Evolutionary conservation across 2,329 filamentous ascomycete genomes (phyloP).

Genomic region (Cyphellophora attinorum): DNA sequence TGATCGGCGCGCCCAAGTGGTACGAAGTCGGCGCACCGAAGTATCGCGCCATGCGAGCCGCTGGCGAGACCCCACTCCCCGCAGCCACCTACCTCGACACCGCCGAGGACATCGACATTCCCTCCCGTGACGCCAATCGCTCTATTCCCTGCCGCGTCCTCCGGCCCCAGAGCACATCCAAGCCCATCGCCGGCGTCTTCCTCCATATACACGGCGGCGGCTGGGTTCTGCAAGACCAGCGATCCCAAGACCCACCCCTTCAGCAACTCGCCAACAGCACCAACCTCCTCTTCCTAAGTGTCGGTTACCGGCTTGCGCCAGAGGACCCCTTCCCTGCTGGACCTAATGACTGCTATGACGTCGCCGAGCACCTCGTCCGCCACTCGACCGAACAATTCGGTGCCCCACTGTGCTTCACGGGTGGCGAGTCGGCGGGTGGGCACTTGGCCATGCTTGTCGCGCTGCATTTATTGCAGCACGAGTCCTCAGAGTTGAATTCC

Average conservation of each 20-base stretch:
- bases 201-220: slow-evolving; percentile 49
- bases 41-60: slow-evolving; percentile 45
- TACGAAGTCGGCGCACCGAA: slow-evolving; percentile 44
- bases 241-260: slow-evolving; percentile 37
- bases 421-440: slow-evolving; percentile 42
- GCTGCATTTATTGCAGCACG: slow-evolving; percentile 35
- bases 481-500: slow-evolving; percentile 16
- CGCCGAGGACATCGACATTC: slow-evolving; percentile 38
- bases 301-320: slow-evolving; percentile 52
- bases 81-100: slow-evolving; percentile 35
- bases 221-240: slow-evolving; percentile 25
- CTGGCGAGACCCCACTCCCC: slow-evolving; percentile 44
- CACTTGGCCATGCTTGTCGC: slow-evolving; percentile 39
- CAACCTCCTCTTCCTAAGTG: slow-evolving; percentile 41
- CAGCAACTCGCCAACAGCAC: slow-evolving; percentile 40
- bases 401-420: slow-evolving; percentile 32
- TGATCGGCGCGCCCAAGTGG: slow-evolving; percentile 38
- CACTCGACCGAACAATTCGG: slow-evolving; percentile 27
- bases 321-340: slow-evolving; percentile 48
- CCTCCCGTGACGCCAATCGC: slow-evolving; percentile 42
- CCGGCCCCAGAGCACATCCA: slow-evolving; percentile 34
- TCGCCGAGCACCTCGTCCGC: slow-evolving; percentile 24
- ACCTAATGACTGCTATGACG: slow-evolving; percentile 49
- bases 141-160: slow-evolving; percentile 45
- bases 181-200: slow-evolving; percentile 34